Evolutionary conservation across 768 basidiomycete species (phyloP).

Genomic region (Lentinula edodes): DNA sequence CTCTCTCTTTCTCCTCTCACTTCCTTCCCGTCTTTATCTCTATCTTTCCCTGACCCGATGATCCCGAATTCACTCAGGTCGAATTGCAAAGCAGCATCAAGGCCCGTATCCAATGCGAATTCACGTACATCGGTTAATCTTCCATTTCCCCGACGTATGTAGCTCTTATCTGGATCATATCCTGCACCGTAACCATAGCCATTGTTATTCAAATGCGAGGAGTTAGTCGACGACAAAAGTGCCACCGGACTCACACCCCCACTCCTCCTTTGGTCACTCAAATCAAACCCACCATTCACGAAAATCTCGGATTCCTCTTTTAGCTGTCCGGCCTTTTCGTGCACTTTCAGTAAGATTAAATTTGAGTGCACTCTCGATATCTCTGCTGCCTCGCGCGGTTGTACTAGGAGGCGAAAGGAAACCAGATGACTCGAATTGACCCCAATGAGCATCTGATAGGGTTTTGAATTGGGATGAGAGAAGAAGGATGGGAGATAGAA

Average conservation of each 20-base stretch:
- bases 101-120: not conserved
- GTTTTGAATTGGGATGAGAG: slow-evolving; percentile 64
- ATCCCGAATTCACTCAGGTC: not conserved
- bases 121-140: not conserved
- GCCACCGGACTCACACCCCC: not conserved
- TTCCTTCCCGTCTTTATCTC: not conserved
- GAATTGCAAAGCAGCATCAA: not conserved
- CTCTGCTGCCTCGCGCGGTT: not conserved
- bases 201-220: no score
- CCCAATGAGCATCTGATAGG: slow-evolving; percentile 86
- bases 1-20: not conserved
- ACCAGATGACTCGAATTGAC: slow-evolving; percentile 82
- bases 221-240: not conserved
- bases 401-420: slow-evolving; percentile 41
- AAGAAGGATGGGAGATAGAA: not conserved
- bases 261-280: not conserved
- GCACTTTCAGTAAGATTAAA: slow-evolving; percentile 93
- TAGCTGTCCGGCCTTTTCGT: slow-evolving; percentile 38
- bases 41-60: not conserved
- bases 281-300: not conserved
- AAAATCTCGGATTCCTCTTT: not conserved
- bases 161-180: not conserved
- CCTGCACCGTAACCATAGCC: not conserved
- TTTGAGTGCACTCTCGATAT: slow-evolving; percentile 66
- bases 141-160: not conserved